A percentile compares a stretch with the other conserved stretches of the same genome.
phyloP scores from a whole-genome alignment of 495 filamentous ascomycete genomes.

The Hypomontagnella submonticulosa region DNA sequence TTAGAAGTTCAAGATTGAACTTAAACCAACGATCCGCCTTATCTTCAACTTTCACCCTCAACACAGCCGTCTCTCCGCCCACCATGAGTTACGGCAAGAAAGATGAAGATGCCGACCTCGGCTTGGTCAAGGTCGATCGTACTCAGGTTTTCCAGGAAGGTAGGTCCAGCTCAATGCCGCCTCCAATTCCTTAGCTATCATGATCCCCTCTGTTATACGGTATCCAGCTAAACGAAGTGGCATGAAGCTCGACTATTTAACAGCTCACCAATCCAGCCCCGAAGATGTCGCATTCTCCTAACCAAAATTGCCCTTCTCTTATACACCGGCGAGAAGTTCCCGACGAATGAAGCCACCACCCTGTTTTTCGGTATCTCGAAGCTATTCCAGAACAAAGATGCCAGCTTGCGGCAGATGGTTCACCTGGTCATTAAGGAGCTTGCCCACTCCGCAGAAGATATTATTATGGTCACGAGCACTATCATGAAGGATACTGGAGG shows the following conservation, averaged over 20 bases:
- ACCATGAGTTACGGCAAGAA: constrained; percentile 97
- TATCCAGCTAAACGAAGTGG: constrained; percentile 30
- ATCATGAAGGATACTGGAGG: constrained; percentile 99
- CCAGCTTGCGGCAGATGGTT: constrained; percentile 97
- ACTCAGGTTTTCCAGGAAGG: constrained; percentile 99
- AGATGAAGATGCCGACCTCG: constrained; percentile 94
- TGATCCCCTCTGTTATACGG: constrained; percentile 12
- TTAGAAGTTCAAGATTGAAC: constrained; percentile 4
- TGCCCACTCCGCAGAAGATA: constrained; percentile 94
- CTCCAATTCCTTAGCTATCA: neutral
- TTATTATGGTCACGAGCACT: constrained; percentile 99
- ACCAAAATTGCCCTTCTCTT: constrained; percentile 98
- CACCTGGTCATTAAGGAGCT: constrained; percentile 98
- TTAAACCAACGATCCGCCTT: constrained; percentile 34
- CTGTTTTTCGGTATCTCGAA: constrained; percentile 99
- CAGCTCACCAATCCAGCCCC: constrained; percentile 91
- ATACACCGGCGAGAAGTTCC: constrained; percentile 97
- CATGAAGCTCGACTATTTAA: constrained; percentile 93
- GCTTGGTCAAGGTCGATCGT: constrained; percentile 95
- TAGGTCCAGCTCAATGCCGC: constrained; percentile 56
- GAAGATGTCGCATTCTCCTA: constrained; percentile 92
- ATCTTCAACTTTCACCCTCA: constrained; percentile 46
- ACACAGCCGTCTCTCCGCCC: constrained; percentile 49
- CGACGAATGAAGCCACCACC: constrained; percentile 94
- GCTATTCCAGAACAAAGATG: constrained; percentile 99